A percentile compares a stretch with the other conserved stretches of the same genome.
Evolutionary conservation across 2,329 filamentous ascomycete genomes (phyloP).

Genomic region (Aspergillus phoenicis): DNA sequence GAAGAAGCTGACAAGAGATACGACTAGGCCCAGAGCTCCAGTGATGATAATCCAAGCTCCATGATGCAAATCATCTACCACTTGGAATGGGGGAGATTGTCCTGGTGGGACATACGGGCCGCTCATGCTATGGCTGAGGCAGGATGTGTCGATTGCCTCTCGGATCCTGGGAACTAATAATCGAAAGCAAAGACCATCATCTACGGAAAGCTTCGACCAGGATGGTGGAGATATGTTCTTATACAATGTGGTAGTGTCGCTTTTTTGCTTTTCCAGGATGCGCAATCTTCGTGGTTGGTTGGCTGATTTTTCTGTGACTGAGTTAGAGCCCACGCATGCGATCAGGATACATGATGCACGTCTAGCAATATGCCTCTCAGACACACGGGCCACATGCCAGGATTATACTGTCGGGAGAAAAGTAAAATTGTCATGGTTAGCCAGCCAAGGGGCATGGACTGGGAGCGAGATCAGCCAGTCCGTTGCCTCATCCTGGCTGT

Average conservation of each 20-base stretch:
- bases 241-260: not conserved
- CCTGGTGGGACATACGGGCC: constrained; percentile 36
- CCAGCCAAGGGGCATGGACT: not conserved
- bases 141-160: not conserved
- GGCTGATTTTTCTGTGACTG: not conserved
- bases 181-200: constrained; percentile 7
- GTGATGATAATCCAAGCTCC: constrained; percentile 44
- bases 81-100: constrained; percentile 40
- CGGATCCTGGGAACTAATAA: not conserved
- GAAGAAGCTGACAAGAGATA: constrained; percentile 39
- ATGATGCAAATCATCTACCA: constrained; percentile 44
- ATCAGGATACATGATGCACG: constrained; percentile 1
- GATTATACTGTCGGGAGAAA: not conserved
- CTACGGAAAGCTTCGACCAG: not conserved
- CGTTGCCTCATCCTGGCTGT: not conserved
- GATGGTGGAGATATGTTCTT: not conserved
- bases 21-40: constrained; percentile 39
- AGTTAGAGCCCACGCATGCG: not conserved
- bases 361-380: not conserved
- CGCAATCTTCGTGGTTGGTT: not conserved
- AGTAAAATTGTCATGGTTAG: not conserved
- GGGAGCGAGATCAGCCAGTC: not conserved
- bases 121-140: constrained; percentile 20
- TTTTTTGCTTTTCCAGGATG: not conserved
- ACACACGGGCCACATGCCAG: not conserved